A percentile compares a stretch with the other conserved stretches of the same genome.
phyloP scores from a whole-genome alignment of 495 filamentous ascomycete species.

The Echria macrotheca region DNA sequence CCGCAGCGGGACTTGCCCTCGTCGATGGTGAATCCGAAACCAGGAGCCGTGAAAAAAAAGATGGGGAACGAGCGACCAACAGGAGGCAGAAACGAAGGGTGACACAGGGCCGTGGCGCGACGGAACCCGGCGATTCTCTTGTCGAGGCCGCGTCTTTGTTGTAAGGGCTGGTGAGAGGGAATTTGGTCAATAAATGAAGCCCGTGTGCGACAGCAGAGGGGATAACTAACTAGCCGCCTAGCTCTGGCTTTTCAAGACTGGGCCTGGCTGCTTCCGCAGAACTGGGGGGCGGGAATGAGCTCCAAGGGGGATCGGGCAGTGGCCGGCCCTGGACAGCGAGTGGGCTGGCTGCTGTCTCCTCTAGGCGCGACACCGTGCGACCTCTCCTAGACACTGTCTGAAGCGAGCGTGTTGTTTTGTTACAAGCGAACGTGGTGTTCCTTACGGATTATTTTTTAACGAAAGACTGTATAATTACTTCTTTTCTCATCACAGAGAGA shows the following conservation, averaged over 20 bases:
- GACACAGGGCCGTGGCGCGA: neutral
- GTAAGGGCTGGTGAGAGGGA: neutral
- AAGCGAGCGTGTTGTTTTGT: too few relatives aligned
- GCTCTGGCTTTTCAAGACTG: constrained; percentile 14
- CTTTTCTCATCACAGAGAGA: too few relatives aligned
- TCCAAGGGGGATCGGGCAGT: too few relatives aligned
- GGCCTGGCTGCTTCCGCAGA: too few relatives aligned
- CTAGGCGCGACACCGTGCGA: constrained; percentile 14
- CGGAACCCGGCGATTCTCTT: neutral
- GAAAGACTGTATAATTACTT: too few relatives aligned
- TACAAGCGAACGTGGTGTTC: too few relatives aligned
- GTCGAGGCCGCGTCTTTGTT: constrained; percentile 12
- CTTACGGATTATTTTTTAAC: too few relatives aligned
- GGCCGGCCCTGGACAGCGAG: too few relatives aligned
- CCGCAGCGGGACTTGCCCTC: constrained; percentile 2
- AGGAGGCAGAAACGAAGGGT: neutral
- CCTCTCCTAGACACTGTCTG: too few relatives aligned
- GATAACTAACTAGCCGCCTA: constrained; percentile 14
- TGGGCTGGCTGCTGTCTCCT: constrained; percentile 9
- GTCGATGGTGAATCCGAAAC: constrained; percentile 17
- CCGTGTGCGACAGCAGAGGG: constrained; percentile 18
- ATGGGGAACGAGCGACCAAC: neutral
- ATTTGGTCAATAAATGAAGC: constrained; percentile 18
- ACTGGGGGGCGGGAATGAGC: constrained; percentile 8
- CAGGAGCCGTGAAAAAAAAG: neutral